Evolutionary conservation across 1,284 basidiomycete genomes (phyloP).

Genomic region (Tilletia indica): DNA sequence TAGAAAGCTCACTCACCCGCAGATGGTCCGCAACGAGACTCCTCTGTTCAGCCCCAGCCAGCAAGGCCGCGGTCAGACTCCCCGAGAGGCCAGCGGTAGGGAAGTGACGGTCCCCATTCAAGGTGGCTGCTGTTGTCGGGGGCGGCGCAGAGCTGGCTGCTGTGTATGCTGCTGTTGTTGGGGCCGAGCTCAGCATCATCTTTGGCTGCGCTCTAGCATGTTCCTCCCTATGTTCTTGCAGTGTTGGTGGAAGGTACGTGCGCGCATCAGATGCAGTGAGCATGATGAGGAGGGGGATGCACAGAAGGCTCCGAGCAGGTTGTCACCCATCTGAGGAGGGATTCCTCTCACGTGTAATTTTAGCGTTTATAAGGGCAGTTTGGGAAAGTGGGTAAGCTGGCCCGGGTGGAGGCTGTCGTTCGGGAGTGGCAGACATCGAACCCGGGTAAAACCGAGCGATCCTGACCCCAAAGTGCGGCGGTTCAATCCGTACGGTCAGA

Average conservation of each 20-base stretch:
- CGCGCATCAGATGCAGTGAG: no score
- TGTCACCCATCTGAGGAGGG: no score
- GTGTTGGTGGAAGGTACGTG: not conserved
- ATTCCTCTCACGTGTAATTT: no score
- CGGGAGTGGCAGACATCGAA: no score
- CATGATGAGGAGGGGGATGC: no score
- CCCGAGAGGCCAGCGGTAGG: not conserved
- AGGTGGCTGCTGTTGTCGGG: not conserved
- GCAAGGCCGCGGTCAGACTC: not conserved
- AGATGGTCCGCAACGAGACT: slow-evolving; percentile 16
- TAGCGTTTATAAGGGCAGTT: no score
- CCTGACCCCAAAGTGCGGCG: no score
- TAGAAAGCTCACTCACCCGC: not conserved
- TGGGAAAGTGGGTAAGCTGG: no score
- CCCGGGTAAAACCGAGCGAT: no score
- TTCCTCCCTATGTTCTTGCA: not conserved
- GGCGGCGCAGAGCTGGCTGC: not conserved
- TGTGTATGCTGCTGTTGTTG: not conserved
- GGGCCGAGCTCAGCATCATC: slow-evolving; percentile 10
- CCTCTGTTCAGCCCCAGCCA: slow-evolving; percentile 2
- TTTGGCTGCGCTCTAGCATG: not conserved
- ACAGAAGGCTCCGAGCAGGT: no score
- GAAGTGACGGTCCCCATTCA: not conserved
- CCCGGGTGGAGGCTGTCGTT: no score
- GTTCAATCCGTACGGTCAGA: no score